Conservation (phyloP, 148 eudicot genomes). For the Camellia sinensis region DNA sequence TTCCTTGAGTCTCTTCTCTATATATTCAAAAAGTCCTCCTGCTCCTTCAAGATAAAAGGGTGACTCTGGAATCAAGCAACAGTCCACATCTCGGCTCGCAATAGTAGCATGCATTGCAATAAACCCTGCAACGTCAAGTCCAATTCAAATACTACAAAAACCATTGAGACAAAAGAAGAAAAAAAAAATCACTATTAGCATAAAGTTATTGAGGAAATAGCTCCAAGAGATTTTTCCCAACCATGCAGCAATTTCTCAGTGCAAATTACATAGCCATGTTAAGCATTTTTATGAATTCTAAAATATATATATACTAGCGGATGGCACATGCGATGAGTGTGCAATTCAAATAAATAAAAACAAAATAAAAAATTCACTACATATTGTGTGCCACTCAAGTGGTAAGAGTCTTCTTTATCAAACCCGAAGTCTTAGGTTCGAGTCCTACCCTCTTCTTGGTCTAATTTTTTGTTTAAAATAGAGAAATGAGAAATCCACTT, state of each 20-base stretch:
- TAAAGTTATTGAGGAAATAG: too few relatives aligned
- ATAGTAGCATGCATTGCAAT: conserved; percentile 95
- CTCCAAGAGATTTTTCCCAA: not conserved
- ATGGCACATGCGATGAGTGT: too few relatives aligned
- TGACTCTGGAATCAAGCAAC: conserved; percentile 93
- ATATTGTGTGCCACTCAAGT: too few relatives aligned
- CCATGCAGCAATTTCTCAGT: not conserved
- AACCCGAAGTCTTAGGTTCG: too few relatives aligned
- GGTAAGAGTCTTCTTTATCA: too few relatives aligned
- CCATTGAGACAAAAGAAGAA: not conserved
- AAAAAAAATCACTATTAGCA: not conserved
- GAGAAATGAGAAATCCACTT: too few relatives aligned
- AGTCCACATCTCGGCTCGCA: conserved; percentile 93
- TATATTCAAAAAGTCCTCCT: conserved; percentile 83
- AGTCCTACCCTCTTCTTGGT: too few relatives aligned
- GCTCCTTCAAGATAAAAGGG: conserved; percentile 81
- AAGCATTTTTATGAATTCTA: not conserved
- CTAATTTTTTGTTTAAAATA: too few relatives aligned
- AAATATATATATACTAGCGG: not conserved
- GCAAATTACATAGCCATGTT: not conserved
- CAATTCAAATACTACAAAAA: not conserved
- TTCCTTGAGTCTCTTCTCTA: conserved; percentile 64
- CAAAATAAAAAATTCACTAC: too few relatives aligned
- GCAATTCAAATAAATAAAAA: too few relatives aligned
- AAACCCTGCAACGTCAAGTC: conserved; percentile 50